Evolutionary conservation across 495 filamentous ascomycete species (phyloP), one percentile per base, ranked within the genome.

Genomic region (Penicillium dipodomyicola): DNA sequence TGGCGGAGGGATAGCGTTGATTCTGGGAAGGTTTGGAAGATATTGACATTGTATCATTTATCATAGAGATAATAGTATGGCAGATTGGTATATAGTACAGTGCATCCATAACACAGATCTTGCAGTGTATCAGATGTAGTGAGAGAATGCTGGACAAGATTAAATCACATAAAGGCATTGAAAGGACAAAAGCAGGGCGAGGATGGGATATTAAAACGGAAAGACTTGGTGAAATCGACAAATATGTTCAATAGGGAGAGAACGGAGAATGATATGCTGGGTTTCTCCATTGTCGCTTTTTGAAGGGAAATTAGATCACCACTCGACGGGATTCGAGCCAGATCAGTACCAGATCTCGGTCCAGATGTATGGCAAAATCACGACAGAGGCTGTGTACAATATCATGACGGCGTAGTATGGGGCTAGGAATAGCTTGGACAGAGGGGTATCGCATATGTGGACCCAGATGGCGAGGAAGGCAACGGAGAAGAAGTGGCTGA

Each of bases 401-500:
- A 97, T 85, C 58, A 81, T 71, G 8, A 88, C 60, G 32, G 83
- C 83, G 62, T 82, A 77, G 57, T 85, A 63, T 4, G 89, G 54
- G 39, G 84, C 79, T 9, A 86, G 15, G 2, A 89, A 86, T 53
- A 87, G 69, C 58, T 77, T 79, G 67, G 80, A 80, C 15, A 88
- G 19, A 1, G 85, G 84, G 0, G 78, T 68, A 22, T 83, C 74
- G 20, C 69, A 59, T 59, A 84, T 78, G 57, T 91, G 78, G 30
- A 96, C 67, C 88, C 90, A 95, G 55, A 98, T 92, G 15, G 87
- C 85, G 52, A 95, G 80, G 61, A 97, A 83, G 1, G 94, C 94
- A 33, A 98, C 94, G 23, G 84, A 82, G 72, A 96, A 97, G 77
- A 98, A 98, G 72, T 98, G 93, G 65, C 84, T 88, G 63, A 95